Conservation (phyloP, 164 flowering plant species). For the Vitis vinifera region DNA sequence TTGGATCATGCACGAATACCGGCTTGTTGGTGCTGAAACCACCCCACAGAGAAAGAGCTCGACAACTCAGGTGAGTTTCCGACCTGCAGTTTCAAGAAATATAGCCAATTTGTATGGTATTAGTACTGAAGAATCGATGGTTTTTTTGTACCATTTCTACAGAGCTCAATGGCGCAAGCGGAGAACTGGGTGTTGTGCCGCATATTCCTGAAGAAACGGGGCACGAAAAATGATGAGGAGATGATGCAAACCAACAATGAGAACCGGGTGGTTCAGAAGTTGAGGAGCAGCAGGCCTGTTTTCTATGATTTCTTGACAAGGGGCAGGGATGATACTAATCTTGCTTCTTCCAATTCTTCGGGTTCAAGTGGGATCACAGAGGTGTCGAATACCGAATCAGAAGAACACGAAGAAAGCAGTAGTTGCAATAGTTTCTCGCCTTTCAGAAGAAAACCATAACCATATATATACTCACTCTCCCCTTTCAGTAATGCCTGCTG, state of each 20-base stretch:
- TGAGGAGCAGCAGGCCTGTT: conserved; percentile 25
- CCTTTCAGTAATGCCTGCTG: neutral
- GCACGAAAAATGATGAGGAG: conserved; percentile 31
- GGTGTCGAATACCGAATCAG: conserved; percentile 29
- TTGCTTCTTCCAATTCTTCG: conserved; percentile 36
- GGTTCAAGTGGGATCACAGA: conserved; percentile 64
- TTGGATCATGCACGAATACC: conserved; percentile 84
- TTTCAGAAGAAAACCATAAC: conserved; percentile 25
- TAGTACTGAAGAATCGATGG: no score
- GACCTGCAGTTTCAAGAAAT: neutral
- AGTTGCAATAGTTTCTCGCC: conserved; percentile 45
- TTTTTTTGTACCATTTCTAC: neutral
- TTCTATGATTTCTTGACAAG: conserved; percentile 59
- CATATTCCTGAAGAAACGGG: conserved; percentile 63
- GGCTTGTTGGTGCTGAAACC: conserved; percentile 22
- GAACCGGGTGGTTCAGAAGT: neutral
- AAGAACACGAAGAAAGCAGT: conserved; percentile 53
- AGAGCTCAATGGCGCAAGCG: conserved; percentile 23
- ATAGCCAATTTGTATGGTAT: neutral
- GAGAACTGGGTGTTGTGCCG: conserved; percentile 73
- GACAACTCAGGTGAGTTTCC: conserved; percentile 18
- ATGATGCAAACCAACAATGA: neutral
- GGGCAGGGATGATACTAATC: conserved; percentile 35
- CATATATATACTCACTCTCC: neutral
- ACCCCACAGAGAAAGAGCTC: conserved; percentile 10